Evolutionary conservation across 2,329 filamentous ascomycete genomes (phyloP).

Genomic region (Alternaria arborescens): DNA sequence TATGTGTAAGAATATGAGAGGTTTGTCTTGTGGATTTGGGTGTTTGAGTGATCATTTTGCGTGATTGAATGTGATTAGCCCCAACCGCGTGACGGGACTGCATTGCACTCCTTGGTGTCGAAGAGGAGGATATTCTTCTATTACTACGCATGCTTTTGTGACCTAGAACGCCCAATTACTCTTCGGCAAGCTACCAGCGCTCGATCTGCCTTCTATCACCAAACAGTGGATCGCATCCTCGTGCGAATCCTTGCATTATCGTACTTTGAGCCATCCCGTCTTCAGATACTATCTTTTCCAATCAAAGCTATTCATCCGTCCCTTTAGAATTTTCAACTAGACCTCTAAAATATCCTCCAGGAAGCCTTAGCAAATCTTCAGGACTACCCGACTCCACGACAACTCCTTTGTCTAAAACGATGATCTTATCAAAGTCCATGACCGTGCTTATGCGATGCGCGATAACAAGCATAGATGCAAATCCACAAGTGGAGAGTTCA

Average conservation of each 20-base stretch:
- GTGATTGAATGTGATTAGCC: too few species aligned
- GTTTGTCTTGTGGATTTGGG: not conserved
- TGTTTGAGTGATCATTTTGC: not conserved
- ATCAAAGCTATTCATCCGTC: not conserved
- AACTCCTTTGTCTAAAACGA: not conserved
- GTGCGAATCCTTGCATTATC: too few species aligned
- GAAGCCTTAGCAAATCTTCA: not conserved
- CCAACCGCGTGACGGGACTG: too few species aligned
- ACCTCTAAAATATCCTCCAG: not conserved
- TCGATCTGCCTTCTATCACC: too few species aligned
- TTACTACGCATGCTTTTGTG: too few species aligned
- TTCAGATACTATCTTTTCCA: too few species aligned
- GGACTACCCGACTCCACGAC: not conserved
- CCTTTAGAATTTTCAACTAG: not conserved
- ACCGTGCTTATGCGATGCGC: not conserved
- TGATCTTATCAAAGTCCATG: not conserved
- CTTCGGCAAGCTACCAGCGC: too few species aligned
- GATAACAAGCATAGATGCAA: slow-evolving; percentile 22
- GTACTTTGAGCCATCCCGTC: too few species aligned
- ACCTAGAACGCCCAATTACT: too few species aligned
- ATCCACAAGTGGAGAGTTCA: slow-evolving; percentile 1
- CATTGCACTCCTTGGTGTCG: too few species aligned
- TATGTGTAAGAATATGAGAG: not conserved
- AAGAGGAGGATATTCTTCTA: too few species aligned
- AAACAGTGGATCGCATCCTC: too few species aligned